These are phyloP conservation scores for Cladosporium sp. DNA, from an alignment of 2,329 filamentous ascomycete species.

Conservation along the genomic window DNA sequence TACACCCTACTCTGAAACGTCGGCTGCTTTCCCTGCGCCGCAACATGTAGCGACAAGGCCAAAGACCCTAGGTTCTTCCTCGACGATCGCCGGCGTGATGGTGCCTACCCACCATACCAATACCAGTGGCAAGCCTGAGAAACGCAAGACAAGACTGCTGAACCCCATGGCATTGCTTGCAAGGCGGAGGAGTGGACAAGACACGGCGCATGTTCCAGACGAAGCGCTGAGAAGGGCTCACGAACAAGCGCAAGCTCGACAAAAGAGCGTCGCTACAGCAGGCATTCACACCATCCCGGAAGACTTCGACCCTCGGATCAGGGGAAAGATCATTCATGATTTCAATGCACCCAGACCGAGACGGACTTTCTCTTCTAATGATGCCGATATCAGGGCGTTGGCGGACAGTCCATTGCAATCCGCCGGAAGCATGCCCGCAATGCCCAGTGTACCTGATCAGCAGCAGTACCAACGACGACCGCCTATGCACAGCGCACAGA, in stretches of 20 bases:
- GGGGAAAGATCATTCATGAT: conserved; percentile 61
- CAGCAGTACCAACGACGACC: conserved; percentile 5
- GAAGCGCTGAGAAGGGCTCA: conserved; percentile 23
- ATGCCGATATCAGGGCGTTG: conserved; percentile 59
- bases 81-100: conserved; percentile 32
- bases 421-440: conserved; percentile 34
- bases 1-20: conserved; percentile 28
- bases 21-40: conserved; percentile 28
- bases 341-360: conserved; percentile 58
- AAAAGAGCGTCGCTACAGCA: conserved; percentile 49
- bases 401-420: conserved; percentile 88
- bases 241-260: conserved; percentile 42
- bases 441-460: neutral
- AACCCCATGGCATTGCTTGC: conserved; percentile 60
- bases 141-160: conserved; percentile 39
- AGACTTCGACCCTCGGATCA: conserved; percentile 60
- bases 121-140: conserved; percentile 35
- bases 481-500: neutral
- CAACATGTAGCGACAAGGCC: conserved; percentile 31
- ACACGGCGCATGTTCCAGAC: conserved; percentile 15
- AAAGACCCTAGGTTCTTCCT: conserved; percentile 24
- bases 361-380: conserved; percentile 27
- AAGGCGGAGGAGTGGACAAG: conserved; percentile 49
- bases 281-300: conserved; percentile 49
- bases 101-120: conserved; percentile 32